Base-by-base conservation (phyloP, 768 basidiomycete species). In the Mycena polygramma region DNA sequence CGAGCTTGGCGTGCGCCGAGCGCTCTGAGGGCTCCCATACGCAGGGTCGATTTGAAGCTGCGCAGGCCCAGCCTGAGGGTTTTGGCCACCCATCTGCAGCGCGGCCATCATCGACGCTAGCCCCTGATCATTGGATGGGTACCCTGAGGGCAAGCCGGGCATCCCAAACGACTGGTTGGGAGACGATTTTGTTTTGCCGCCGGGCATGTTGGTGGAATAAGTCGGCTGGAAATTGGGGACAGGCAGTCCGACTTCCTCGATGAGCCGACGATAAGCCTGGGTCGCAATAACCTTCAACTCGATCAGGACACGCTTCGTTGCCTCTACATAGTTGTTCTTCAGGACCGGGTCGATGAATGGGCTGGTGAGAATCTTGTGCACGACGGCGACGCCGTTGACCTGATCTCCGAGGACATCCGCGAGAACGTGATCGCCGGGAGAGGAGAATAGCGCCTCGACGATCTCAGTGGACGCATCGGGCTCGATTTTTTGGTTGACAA, bases 401-500 rank as follows among this genome's bases (percentile, higher is more conserved):
- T 99, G 97, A 81, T 99, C 97, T 54, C 92, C 92, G 73, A 99
- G 85, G 53, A 99, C 94, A 77, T 99, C 97, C 15, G 94, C 96
- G 48, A 99, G 84, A 51, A 96, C 94, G 76, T 96, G 93, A 77
- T 98, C 96, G 22, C 90, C 90, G 9, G 92, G 91, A 0, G 95
- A 96, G n/a, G 89, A 89, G 85, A 99, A 98, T 72, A 99, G 83
- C 2, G 95, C 93, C 58, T 96, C 92, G 68, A 97, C 91, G 62
- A 99, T 91, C 74, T 94, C 92, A 57, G 84, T 86, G 22, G 95
- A 94, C 17, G 98, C 97, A 51, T 94, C 90, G 0, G 93, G 92
- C 78, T 99, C 98, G 30, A 92, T 91, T 81, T 94, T 95, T 82
- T 99, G 98, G 78, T 99, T 98, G 80, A 99, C 92, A 75, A 99